Evolutionary conservation across 176 grass and related monocot species (phyloP).

Genomic region (Eragrostis curvula): DNA sequence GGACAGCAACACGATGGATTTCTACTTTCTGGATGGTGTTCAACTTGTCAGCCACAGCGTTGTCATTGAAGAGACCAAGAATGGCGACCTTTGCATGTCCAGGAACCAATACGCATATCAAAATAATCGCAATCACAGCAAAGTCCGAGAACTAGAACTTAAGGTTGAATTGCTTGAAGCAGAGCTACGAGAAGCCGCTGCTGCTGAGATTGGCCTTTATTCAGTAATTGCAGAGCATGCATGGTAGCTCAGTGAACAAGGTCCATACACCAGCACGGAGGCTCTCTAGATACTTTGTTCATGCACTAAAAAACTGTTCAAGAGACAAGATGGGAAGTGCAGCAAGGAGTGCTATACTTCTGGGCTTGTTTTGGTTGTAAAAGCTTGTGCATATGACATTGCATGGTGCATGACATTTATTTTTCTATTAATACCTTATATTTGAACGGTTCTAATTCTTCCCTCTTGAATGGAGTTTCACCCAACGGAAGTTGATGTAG

Average conservation of each 20-base stretch:
- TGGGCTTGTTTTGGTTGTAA: slow-evolving; percentile 85
- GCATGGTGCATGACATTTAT: slow-evolving; percentile 63
- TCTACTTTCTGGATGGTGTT: too few relatives aligned
- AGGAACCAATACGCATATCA: slow-evolving; percentile 62
- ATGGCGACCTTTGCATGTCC: slow-evolving; percentile 47
- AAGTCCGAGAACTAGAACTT: slow-evolving; percentile 82
- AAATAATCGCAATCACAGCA: slow-evolving; percentile 65
- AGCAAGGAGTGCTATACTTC: slow-evolving; percentile 89
- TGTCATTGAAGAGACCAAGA: too few relatives aligned
- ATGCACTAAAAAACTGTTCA: too few relatives aligned
- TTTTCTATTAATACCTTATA: slow-evolving; percentile 19
- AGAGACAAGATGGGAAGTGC: slow-evolving; percentile 79
- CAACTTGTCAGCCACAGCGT: too few relatives aligned
- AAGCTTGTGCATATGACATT: slow-evolving; percentile 94
- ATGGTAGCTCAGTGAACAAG: slow-evolving; percentile 92
- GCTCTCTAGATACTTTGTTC: too few relatives aligned
- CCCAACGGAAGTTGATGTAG: not conserved
- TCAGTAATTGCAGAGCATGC: slow-evolving; percentile 88
- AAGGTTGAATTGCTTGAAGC: slow-evolving; percentile 86
- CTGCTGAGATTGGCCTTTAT: slow-evolving; percentile 88
- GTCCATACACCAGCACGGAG: too few relatives aligned
- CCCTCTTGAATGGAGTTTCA: slow-evolving; percentile 13
- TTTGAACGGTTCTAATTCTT: slow-evolving; percentile 15
- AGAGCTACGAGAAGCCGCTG: slow-evolving; percentile 83
- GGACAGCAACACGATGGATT: too few relatives aligned